These are phyloP conservation scores for Stipa capillata DNA, from an alignment of 176 grass and related monocot species.

Conservation along the genomic window DNA sequence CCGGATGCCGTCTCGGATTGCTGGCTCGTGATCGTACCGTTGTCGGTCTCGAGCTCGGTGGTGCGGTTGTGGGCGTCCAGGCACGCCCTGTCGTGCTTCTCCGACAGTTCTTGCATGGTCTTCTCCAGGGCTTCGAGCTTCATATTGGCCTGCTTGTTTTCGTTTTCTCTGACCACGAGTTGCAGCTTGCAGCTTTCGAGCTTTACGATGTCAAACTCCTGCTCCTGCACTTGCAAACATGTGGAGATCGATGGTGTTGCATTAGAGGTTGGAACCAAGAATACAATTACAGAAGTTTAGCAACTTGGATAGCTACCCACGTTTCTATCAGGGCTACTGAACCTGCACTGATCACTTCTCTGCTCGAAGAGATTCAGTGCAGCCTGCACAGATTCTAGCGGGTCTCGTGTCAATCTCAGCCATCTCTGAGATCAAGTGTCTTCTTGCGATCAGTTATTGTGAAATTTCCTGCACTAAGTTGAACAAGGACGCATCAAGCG, in stretches of 20 bases:
- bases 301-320: neutral
- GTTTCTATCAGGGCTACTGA: conserved; percentile 13
- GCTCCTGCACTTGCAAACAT: conserved; percentile 3
- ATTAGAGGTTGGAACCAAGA: neutral
- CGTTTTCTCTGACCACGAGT: conserved; percentile 25
- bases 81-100: neutral
- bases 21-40: neutral
- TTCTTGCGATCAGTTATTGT: neutral
- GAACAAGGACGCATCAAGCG: neutral
- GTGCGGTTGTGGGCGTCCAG: neutral
- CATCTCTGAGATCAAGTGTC: neutral
- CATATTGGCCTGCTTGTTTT: neutral
- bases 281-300: no score
- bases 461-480: neutral
- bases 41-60: conserved; percentile 18
- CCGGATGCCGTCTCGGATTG: conserved; percentile 9
- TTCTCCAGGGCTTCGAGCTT: conserved; percentile 12
- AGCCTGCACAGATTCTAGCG: conserved; percentile 20
- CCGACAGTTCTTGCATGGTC: neutral
- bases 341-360: conserved; percentile 16
- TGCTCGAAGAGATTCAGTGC: conserved; percentile 28
- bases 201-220: neutral
- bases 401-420: conserved; percentile 41
- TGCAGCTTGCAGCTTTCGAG: conserved; percentile 35
- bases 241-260: neutral